Evolutionary conservation across 2,329 filamentous ascomycete genomes (phyloP).

Genomic region (Epichloe hybrida): DNA sequence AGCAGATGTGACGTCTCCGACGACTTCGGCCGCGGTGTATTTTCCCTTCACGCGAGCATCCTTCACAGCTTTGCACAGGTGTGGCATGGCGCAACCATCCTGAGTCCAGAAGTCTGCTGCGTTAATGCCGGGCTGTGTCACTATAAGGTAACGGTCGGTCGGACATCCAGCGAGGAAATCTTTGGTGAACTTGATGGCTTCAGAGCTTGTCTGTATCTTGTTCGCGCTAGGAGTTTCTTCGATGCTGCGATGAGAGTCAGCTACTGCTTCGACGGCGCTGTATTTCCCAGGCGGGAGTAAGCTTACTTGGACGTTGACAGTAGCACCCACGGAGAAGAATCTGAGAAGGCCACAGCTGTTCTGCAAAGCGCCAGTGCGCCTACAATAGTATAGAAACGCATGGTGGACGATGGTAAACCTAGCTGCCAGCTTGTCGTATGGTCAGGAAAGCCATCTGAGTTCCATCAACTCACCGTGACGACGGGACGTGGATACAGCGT

Average conservation of each 20-base stretch:
- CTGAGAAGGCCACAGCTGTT: conserved; percentile 58
- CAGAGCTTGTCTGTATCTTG: conserved; percentile 36
- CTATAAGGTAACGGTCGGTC: conserved; percentile 62
- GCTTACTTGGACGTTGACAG: conserved; percentile 73
- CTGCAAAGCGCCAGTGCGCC: conserved; percentile 41
- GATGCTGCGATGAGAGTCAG: conserved; percentile 16
- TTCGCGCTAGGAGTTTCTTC: conserved; percentile 18
- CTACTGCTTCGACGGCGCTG: neutral
- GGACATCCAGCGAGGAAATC: conserved; percentile 53
- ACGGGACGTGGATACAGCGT: neutral
- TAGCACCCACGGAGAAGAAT: conserved; percentile 81
- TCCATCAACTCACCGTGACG: conserved; percentile 1
- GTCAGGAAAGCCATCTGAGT: conserved; percentile 15
- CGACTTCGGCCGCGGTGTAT: conserved; percentile 43
- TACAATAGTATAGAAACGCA: conserved; percentile 41
- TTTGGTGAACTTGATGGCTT: conserved; percentile 29
- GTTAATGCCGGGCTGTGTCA: conserved; percentile 63
- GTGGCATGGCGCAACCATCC: conserved; percentile 38
- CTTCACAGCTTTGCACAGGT: conserved; percentile 31
- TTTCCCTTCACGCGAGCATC: conserved; percentile 22
- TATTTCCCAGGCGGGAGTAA: conserved; percentile 6
- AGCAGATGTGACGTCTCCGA: conserved; percentile 31
- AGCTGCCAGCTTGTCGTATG: conserved; percentile 6
- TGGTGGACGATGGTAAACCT: conserved; percentile 17
- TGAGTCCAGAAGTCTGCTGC: conserved; percentile 49